Conservation (phyloP, 768 basidiomycete genomes). For the Podaxis sp. region DNA sequence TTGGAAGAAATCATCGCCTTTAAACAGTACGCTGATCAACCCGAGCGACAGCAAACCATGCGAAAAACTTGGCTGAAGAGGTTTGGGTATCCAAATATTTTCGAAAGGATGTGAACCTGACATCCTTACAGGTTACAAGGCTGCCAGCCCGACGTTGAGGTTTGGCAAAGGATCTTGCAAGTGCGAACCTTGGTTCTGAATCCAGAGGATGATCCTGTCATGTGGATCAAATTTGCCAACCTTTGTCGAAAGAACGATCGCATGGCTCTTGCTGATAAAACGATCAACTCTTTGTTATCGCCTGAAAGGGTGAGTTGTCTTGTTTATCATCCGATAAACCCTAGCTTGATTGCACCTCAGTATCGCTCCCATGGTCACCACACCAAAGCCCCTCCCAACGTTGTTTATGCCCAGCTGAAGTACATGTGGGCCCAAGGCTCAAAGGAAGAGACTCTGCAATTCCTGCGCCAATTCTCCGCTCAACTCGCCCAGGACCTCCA, state of each 20-base stretch:
- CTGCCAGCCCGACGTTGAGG: conserved; percentile 97
- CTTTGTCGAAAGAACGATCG: conserved; percentile 94
- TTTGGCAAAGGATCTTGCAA: conserved; percentile 97
- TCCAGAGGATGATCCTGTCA: conserved; percentile 91
- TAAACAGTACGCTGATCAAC: conserved; percentile 92
- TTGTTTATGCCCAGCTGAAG: conserved; percentile 95
- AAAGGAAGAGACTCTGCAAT: conserved; percentile 73
- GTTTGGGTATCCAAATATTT: conserved; percentile 35
- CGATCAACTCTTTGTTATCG: conserved; percentile 86
- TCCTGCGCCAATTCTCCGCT: conserved; percentile 80
- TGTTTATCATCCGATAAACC: neutral
- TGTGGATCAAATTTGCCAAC: conserved; percentile 99
- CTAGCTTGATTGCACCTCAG: conserved; percentile 29
- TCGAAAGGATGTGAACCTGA: conserved; percentile 1
- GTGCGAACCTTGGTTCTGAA: conserved; percentile 91
- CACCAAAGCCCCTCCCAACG: conserved; percentile 86
- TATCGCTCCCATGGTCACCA: conserved; percentile 51
- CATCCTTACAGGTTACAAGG: conserved; percentile 68
- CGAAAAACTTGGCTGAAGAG: conserved; percentile 97
- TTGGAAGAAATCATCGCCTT: conserved; percentile 96
- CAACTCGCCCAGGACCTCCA: conserved; percentile 75
- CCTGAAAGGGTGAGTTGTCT: conserved; percentile 55
- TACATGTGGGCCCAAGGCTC: conserved; percentile 91
- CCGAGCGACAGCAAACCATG: conserved; percentile 87
- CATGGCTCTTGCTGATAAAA: conserved; percentile 95